These are phyloP conservation scores for Saccharomycopsis fodiens DNA, from an alignment of 805 yeast genomes.

Conservation along the genomic window DNA sequence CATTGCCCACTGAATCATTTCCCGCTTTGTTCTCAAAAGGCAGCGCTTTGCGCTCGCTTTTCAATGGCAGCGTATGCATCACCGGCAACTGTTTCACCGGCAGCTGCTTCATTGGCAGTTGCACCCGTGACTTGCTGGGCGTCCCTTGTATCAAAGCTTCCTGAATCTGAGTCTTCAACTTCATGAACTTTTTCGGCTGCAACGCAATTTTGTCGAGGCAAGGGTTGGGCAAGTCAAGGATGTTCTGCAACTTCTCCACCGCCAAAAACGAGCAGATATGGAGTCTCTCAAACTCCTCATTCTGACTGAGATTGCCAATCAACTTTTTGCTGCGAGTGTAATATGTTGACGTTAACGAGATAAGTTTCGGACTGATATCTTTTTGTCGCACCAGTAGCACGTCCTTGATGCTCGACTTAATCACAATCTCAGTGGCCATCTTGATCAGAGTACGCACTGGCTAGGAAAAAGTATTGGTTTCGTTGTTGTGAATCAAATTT, in stretches of 20 bases:
- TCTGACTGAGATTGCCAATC: constrained; percentile 32
- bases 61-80: not conserved
- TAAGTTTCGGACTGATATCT: constrained; percentile 3
- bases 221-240: constrained; percentile 42
- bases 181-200: constrained; percentile 36
- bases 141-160: constrained; percentile 1
- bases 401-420: constrained; percentile 1
- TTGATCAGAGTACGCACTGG: no score
- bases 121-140: not conserved
- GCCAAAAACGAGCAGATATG: constrained; percentile 64
- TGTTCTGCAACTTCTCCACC: constrained; percentile 38
- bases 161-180: constrained; percentile 24
- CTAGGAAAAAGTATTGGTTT: no score
- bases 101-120: not conserved
- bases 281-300: constrained; percentile 56
- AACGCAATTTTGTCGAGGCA: constrained; percentile 47
- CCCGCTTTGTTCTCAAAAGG: not conserved
- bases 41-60: not conserved
- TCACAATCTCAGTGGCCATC: constrained; percentile 6
- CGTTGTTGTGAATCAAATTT: no score
- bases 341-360: constrained; percentile 3
- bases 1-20: not conserved
- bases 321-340: constrained; percentile 5
- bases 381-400: constrained; percentile 2
- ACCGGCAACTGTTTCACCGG: not conserved